phyloP scores from a whole-genome alignment of 2,329 filamentous ascomycete species.

The Alternaria consortialis region DNA sequence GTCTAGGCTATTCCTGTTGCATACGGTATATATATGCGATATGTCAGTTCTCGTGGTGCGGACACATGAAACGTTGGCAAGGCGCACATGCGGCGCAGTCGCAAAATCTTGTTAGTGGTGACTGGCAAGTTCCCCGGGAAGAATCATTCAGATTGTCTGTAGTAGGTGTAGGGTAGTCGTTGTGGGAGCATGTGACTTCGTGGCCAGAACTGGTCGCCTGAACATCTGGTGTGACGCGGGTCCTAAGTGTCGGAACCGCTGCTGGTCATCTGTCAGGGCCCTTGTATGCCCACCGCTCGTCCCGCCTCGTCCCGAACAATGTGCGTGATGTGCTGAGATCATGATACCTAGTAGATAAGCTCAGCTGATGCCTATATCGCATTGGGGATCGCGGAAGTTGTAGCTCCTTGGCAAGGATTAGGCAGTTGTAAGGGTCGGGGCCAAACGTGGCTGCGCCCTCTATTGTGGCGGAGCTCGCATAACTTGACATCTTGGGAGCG shows the following conservation, averaged over 20 bases:
- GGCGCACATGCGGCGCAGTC: neutral
- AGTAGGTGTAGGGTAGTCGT: neutral
- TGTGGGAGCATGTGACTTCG: neutral
- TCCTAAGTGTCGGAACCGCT: constrained; percentile 3
- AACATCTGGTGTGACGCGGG: constrained; percentile 10
- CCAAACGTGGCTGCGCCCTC: constrained; percentile 19
- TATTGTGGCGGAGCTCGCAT: constrained; percentile 23
- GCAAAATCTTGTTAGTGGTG: neutral
- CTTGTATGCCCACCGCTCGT: neutral
- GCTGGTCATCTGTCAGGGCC: constrained; percentile 12
- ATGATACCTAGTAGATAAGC: constrained; percentile 9
- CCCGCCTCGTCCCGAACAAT: constrained; percentile 3
- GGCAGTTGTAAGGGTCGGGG: constrained; percentile 19
- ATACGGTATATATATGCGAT: neutral
- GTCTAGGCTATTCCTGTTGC: neutral
- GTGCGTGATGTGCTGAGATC: constrained; percentile 1
- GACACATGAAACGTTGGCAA: neutral
- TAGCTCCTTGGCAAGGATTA: constrained; percentile 15
- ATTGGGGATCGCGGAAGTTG: constrained; percentile 15
- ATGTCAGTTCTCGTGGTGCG: neutral
- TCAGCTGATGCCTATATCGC: constrained; percentile 26
- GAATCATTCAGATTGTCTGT: neutral
- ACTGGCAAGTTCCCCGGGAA: neutral
- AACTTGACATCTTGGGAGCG: neutral
- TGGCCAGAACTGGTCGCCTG: constrained; percentile 5